A percentile compares a stretch with the other conserved stretches of the same genome.
Evolutionary conservation across 192 early-diverging fungal genomes (phyloP).

Genomic region (Coemansia aciculifera): DNA sequence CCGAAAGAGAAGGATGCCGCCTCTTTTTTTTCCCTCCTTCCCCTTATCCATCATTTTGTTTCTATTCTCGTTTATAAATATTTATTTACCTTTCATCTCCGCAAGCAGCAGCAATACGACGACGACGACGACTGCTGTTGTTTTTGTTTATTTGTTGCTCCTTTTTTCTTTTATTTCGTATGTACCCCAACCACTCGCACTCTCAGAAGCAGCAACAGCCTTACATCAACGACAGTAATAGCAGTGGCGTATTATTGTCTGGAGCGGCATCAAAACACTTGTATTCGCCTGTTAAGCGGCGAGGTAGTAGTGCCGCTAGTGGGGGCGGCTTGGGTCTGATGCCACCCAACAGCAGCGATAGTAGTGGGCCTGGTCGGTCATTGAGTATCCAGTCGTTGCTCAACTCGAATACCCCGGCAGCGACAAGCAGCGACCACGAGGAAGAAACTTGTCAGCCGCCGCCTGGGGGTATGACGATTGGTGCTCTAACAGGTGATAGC

Average conservation of each 20-base stretch:
- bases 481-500: background rate
- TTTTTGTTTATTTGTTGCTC: background rate
- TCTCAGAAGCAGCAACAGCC: background rate
- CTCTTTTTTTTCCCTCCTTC: slow-evolving; percentile 2
- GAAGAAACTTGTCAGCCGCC: background rate
- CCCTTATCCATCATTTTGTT: background rate
- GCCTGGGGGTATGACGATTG: background rate
- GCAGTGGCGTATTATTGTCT: background rate
- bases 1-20: background rate
- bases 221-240: background rate
- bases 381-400: slow-evolving; percentile 21
- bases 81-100: slow-evolving; percentile 4
- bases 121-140: background rate
- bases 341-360: background rate
- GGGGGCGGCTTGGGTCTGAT: background rate
- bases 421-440: background rate
- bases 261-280: background rate
- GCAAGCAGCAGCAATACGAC: background rate
- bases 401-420: background rate
- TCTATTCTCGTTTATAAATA: background rate
- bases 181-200: background rate
- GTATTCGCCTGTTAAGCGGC: background rate
- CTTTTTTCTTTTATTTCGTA: background rate
- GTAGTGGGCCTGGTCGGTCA: background rate
- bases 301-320: background rate